Percentiles rank a stretch among this genome's conserved stretches.
phyloP scores from a whole-genome alignment of 176 grass and related monocot genomes.

The Tillandsia leiboldiana region DNA sequence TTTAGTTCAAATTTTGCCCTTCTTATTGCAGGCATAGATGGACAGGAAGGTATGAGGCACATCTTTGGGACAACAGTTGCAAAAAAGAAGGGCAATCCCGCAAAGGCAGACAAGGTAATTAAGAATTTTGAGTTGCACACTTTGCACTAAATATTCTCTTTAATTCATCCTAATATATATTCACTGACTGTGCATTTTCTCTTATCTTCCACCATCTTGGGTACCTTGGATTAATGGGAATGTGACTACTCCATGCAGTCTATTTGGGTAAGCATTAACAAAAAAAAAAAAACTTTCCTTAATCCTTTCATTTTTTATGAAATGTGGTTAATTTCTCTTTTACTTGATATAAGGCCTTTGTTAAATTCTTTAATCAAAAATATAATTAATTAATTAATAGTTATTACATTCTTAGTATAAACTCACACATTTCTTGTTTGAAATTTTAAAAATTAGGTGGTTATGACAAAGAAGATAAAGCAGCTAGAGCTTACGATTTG shows the following conservation, averaged over 20 bases:
- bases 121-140: neutral
- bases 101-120: conserved; percentile 88
- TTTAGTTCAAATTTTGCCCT: neutral
- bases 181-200: too few relatives aligned
- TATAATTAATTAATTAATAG: neutral
- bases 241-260: conserved; percentile 28
- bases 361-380: too few relatives aligned
- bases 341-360: too few relatives aligned
- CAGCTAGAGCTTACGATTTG: conserved; percentile 94
- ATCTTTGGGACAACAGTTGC: conserved; percentile 97
- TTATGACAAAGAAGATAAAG: conserved; percentile 99
- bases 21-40: conserved; percentile 84
- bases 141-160: neutral
- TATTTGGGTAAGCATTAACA: conserved; percentile 56
- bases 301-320: too few relatives aligned
- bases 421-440: neutral
- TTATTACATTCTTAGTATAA: neutral
- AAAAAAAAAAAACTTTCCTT: too few relatives aligned
- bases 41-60: conserved; percentile 93
- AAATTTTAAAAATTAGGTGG: conserved; percentile 45
- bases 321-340: too few relatives aligned
- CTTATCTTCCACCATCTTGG: too few relatives aligned
- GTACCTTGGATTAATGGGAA: neutral
- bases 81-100: conserved; percentile 97
- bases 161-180: neutral